Base-by-base conservation (phyloP, 805 yeast genomes). In the Cyberlindnera suaveolens region DNA sequence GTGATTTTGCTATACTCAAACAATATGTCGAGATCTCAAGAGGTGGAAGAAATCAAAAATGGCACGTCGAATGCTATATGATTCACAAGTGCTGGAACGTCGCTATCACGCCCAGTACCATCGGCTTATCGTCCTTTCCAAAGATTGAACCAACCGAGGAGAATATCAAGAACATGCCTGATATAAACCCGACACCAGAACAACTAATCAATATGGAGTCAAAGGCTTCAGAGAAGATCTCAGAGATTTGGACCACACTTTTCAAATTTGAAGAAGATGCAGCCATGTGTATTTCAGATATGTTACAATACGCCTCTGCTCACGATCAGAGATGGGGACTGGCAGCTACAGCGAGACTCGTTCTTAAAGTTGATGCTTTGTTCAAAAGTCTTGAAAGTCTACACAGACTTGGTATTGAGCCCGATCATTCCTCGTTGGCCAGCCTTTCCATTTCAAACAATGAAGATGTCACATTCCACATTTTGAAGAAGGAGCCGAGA, bases 21-120 rank as follows among this genome's bases (percentile, higher is more conserved):
- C 98, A 93, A 60, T 93, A 89, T 63, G 96, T 91, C 31, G 96
- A 91, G 62, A 79, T 91, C 36, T 86, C 80, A 47, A 74, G 93
- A 52, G 96, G 96, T 40, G 96, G 96, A 18, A 75, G 82, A 52
- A 83, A 85, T 45, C 96, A 90, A 62, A 95, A 88, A 60, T 93
- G 99, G 99, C 99, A 93, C 64, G 98, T 97, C 2, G 98, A 95
- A 61, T 93, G 99, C 68, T 93, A 89, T 60, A 95, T 95, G 89
- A 95, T 93, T 38, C 90, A 85, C 68, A 90, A 90, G 63, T 90
- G 88, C 57, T 93, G 99, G 99, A 89, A 88, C 59, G 95, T 90
- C 17, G 75, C 81, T 44, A 70, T 93, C 18, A 74, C 83, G 1
- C 73, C 84, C 0, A 81, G 75, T 40, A 67, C 76, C 8, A 73